Evolutionary conservation across 2,329 filamentous ascomycete species (phyloP).

Genomic region (Calonectria leucothoes): DNA sequence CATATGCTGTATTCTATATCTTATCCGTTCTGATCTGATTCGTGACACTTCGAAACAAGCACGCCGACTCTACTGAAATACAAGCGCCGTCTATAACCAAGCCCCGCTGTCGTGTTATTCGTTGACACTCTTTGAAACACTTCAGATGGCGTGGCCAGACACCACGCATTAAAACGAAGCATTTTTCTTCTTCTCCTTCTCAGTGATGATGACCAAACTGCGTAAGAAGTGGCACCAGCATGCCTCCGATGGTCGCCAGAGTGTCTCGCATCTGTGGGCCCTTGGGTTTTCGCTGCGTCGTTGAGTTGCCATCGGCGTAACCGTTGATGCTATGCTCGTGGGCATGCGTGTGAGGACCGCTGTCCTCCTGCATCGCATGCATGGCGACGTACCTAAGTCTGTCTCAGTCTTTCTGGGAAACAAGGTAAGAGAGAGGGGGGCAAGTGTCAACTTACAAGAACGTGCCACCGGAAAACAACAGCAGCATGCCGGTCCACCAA

Average conservation of each 20-base stretch:
- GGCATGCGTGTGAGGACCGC: slow-evolving; percentile 60
- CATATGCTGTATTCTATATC: slow-evolving; percentile 27
- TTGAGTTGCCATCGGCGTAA: slow-evolving; percentile 60
- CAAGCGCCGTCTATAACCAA: slow-evolving; percentile 29
- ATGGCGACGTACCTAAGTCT: slow-evolving; percentile 89
- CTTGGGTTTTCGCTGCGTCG: slow-evolving; percentile 61
- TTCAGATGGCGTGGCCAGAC: slow-evolving; percentile 20
- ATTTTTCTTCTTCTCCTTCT: not conserved
- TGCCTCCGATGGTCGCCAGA: slow-evolving; percentile 77
- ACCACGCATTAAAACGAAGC: slow-evolving; percentile 14
- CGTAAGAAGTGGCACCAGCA: slow-evolving; percentile 81
- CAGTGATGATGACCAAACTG: slow-evolving; percentile 82
- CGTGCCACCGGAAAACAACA: slow-evolving; percentile 96
- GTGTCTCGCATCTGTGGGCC: slow-evolving; percentile 76
- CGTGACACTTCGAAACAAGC: slow-evolving; percentile 29
- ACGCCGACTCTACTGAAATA: slow-evolving; percentile 36
- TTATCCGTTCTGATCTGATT: slow-evolving; percentile 19
- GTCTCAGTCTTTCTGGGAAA: slow-evolving; percentile 26
- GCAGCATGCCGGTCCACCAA: slow-evolving; percentile 92
- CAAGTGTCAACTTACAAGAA: slow-evolving; percentile 77
- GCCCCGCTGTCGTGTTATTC: slow-evolving; percentile 20
- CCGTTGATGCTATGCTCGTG: slow-evolving; percentile 68
- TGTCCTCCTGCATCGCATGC: slow-evolving; percentile 94
- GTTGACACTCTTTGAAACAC: slow-evolving; percentile 15
- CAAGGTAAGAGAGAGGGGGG: not conserved